These are phyloP conservation scores for Pulveroboletus sp. DNA, from an alignment of 768 basidiomycete species.

Conservation along the genomic window DNA sequence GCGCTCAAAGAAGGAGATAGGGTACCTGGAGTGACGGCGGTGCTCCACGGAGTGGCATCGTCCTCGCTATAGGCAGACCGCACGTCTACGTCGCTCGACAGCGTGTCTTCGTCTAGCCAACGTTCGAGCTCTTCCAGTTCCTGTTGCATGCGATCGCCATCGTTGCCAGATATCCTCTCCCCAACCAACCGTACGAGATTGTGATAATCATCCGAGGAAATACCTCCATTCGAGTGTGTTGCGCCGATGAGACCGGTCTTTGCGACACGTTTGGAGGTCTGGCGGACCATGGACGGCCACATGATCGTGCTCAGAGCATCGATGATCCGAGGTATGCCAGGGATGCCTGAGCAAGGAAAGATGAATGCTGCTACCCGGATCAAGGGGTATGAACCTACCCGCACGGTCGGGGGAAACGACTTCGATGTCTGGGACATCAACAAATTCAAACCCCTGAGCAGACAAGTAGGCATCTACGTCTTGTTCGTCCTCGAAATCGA, in stretches of 20 bases:
- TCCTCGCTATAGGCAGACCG: slow-evolving; percentile 16
- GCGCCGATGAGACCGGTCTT: neutral
- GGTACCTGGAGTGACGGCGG: slow-evolving; percentile 30
- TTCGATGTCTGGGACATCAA: slow-evolving; percentile 39
- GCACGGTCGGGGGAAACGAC: slow-evolving; percentile 8
- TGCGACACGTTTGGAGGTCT: slow-evolving; percentile 1
- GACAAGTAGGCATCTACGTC: slow-evolving; percentile 66
- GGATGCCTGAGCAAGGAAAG: slow-evolving; percentile 37
- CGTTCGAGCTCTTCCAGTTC: slow-evolving; percentile 59
- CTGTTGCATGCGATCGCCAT: slow-evolving; percentile 36
- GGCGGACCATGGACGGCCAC: slow-evolving; percentile 73
- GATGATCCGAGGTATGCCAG: slow-evolving; percentile 60
- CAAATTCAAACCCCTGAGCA: slow-evolving; percentile 71
- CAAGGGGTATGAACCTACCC: slow-evolving; percentile 10
- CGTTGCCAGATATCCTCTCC: slow-evolving; percentile 21
- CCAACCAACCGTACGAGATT: slow-evolving; percentile 22
- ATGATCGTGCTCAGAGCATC: slow-evolving; percentile 84
- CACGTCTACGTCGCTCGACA: slow-evolving; percentile 14
- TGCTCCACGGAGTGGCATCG: slow-evolving; percentile 39
- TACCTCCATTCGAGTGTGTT: neutral
- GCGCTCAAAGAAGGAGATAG: slow-evolving; percentile 23
- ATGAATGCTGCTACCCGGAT: neutral
- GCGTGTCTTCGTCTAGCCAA: slow-evolving; percentile 53
- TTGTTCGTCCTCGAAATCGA: slow-evolving; percentile 43
- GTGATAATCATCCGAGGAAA: slow-evolving; percentile 19